Evolutionary conservation across 2,329 filamentous ascomycete genomes (phyloP), one percentile per base, ranked within the genome.

Genomic region (Rutstroemia sp.): DNA sequence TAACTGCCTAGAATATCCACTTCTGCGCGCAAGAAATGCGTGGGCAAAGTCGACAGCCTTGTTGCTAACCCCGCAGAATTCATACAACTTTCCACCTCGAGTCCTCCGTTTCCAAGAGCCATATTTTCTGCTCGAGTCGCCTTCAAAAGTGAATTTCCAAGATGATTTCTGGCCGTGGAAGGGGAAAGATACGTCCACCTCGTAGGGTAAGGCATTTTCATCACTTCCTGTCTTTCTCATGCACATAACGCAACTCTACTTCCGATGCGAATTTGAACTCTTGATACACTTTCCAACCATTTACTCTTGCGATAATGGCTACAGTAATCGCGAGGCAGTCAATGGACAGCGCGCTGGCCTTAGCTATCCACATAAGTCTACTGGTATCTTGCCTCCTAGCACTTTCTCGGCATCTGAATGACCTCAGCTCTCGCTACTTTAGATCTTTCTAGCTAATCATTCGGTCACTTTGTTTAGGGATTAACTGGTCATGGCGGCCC

Each of bases 171-270:
- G 76, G 76, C 59, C 72, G 76, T 64, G 76, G 76, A 56, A 73
- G 73, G 67, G 75, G 78, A 46, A 87, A 84, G 68, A 88, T 89
- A 59, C 75, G 84, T 53, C 80, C 85, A 56, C 86, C 86, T 38
- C 76, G 83, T 68, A 77, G 82, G 71, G 86, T 89, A 76, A 69
- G 83, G 78, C 45, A 17, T 25, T 48, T 17, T 6, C 34, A 45
- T 50, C 48, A 4, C 49, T 45, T 47, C 48, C 52, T 53, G 45
- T 56, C 46, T 49, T 19, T 27, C 30, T 27, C 7, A 5, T 52
- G 5, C 47, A 14, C 30, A 12, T 21, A n/a, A 19, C 25, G 39
- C 16, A 10, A 16, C n/a, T 7, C 9, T 17, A 17, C 10, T 19
- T 49, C 10, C 17, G 34, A 10, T 16, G 17, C 14, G n/a, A 37